phyloP scores from a whole-genome alignment of 2,329 filamentous ascomycete genomes.

The Trichoderma asperellum region DNA sequence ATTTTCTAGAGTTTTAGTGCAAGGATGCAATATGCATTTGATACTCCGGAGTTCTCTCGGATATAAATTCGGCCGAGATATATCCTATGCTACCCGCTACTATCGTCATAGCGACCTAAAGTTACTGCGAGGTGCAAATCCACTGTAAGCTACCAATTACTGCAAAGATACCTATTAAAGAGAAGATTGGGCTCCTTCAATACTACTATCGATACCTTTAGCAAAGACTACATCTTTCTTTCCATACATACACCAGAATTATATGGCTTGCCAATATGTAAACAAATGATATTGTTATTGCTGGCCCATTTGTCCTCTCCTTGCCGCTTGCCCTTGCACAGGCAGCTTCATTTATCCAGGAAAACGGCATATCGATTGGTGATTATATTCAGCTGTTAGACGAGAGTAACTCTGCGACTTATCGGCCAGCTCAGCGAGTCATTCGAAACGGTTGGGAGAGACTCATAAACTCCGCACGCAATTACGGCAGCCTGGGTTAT shows the following conservation, averaged over 20 bases:
- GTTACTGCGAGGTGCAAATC: not conserved
- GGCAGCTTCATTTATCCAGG: slow-evolving; percentile 42
- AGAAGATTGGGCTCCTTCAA: not conserved
- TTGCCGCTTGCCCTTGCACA: slow-evolving; percentile 43
- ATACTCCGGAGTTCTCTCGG: not conserved
- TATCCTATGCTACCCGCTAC: not conserved
- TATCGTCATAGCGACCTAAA: not conserved
- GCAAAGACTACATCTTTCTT: not conserved
- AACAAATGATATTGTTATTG: not conserved
- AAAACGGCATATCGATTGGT: slow-evolving; percentile 35
- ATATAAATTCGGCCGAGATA: not conserved
- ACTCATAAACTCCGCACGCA: slow-evolving; percentile 35
- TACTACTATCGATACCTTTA: not conserved
- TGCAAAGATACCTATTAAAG: not conserved
- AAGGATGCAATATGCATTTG: not conserved
- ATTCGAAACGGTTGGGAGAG: slow-evolving; percentile 39
- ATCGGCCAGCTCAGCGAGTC: slow-evolving; percentile 38
- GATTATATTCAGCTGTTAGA: slow-evolving; percentile 39
- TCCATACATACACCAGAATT: not conserved
- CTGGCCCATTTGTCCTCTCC: not conserved
- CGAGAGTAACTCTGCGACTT: slow-evolving; percentile 33
- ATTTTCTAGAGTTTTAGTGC: not conserved
- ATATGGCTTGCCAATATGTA: not conserved
- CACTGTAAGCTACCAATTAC: not conserved
- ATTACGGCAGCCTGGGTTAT: slow-evolving; percentile 41